Evolutionary conservation across 78 protist genomes (phyloP).

Genomic region (Corallochytrium limacisporum): DNA sequence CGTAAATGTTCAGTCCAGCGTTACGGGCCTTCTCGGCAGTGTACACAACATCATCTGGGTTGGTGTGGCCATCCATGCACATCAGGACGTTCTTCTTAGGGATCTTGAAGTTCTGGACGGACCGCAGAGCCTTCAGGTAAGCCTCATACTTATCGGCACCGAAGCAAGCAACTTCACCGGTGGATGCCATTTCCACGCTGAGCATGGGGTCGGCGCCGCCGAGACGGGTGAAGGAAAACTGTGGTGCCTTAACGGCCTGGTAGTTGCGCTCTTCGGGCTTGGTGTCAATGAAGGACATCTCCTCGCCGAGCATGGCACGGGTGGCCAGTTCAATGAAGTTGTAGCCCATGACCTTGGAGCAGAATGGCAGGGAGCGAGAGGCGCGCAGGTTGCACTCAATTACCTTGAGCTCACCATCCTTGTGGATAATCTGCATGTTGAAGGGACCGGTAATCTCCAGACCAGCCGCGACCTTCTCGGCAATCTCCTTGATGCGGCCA

Average conservation of each 20-base stretch:
- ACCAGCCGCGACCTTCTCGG: conserved; percentile 41
- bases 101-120: conserved; percentile 49
- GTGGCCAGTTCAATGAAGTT: conserved; percentile 66
- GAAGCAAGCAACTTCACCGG: conserved; percentile 89
- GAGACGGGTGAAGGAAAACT: conserved; percentile 89
- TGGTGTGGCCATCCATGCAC: conserved; percentile 42
- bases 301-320: conserved; percentile 26
- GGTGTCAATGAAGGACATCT: background rate
- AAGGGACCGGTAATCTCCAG: conserved; percentile 85
- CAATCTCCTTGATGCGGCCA: background rate
- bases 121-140: conserved; percentile 69
- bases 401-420: conserved; percentile 71
- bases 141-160: conserved; percentile 67
- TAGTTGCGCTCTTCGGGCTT: background rate
- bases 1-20: background rate
- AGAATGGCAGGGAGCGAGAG: conserved; percentile 87
- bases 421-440: conserved; percentile 83
- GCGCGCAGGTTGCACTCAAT: conserved; percentile 91
- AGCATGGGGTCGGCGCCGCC: conserved; percentile 88
- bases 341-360: conserved; percentile 63
- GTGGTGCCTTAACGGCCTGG: conserved; percentile 52
- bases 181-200: conserved; percentile 94
- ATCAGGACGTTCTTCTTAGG: conserved; percentile 52
- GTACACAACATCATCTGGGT: conserved; percentile 42
- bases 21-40: background rate